Evolutionary conservation across 306 rosid species (phyloP), one percentile per base, ranked within the genome.

Genomic region (Rosa multiflora): DNA sequence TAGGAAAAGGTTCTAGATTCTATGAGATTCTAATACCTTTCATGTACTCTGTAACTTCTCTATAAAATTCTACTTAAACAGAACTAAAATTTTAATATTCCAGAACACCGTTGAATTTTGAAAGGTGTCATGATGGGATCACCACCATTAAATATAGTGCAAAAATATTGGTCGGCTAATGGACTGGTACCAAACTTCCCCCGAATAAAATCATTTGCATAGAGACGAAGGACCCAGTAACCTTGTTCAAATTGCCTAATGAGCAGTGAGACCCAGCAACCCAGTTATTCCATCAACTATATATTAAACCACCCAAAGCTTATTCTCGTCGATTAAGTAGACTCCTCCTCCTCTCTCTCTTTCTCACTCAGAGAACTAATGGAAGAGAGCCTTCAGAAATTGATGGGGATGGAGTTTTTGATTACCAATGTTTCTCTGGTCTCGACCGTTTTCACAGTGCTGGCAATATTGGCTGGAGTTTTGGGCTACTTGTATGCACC

Each of bases 401-500:
- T 77, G 82, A 62, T 78, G 87, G 75, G 68, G 0, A 44, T 84
- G 74, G 85, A 74, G 75, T 67, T 68, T 77, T 63, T 82, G 72
- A 74, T 77, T 26, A 51, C 15, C 32, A 44, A 75, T 82, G 35
- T 67, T 37, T 11, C 89, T 69, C n/a, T 61, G 35, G 70, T 71
- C 5, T 82, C 94, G 20, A 39, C 80, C 73, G 58, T 81, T 26
- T 81, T 86, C 74, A 90, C 91, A 15, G 21, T 82, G 75, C 10
- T 87, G 80, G 85, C 84, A 18, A 23, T 90, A 18, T 35, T 85
- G n/a, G 89, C 69, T 21, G 96, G 94, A 15, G 48, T 86, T 1
- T 35, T 85, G 84, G 83, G 56, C 0, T 95, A 95, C 76, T 79
- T 91, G 5, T 93, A 89, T 77, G 82, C 82, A 58, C 99, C 98